These are phyloP conservation scores for Xylariaceae sp. DNA, from an alignment of 2,329 filamentous ascomycete species.

Conservation along the genomic window DNA sequence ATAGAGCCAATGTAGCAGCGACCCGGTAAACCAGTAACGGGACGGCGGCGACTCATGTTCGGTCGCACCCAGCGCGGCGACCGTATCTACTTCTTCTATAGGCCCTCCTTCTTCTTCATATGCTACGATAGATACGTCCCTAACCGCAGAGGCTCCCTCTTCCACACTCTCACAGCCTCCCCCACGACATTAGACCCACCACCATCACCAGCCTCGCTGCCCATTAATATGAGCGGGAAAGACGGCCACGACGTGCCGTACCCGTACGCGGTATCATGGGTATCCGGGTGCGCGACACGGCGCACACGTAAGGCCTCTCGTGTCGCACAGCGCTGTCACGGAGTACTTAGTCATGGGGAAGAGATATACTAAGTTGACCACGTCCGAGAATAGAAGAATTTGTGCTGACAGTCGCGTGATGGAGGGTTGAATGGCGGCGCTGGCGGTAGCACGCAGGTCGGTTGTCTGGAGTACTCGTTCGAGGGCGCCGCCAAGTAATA, in stretches of 20 bases:
- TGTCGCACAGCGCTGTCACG: constrained; percentile 18
- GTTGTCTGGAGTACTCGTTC: constrained; percentile 15
- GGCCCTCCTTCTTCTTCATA: no score
- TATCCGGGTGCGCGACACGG: constrained; percentile 24
- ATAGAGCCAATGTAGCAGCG: no score
- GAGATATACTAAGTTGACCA: constrained; percentile 29
- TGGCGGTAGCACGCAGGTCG: constrained; percentile 11
- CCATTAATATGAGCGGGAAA: constrained; percentile 1
- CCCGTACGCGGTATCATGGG: constrained; percentile 19
- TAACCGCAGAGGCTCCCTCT: no score
- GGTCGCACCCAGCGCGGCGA: no score
- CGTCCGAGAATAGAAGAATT: no score
- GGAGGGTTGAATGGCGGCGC: constrained; percentile 17
- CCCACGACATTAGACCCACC: no score
- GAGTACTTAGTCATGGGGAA: constrained; percentile 25
- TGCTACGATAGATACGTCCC: no score
- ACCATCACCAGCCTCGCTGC: background rate
- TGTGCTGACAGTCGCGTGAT: background rate
- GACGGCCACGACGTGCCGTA: constrained; percentile 24
- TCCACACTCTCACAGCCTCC: no score
- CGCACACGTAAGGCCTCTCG: constrained; percentile 22
- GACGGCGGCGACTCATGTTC: no score
- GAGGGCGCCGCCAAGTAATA: background rate
- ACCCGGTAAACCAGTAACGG: no score
- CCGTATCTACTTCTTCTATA: no score